Evolutionary conservation across 1,284 basidiomycete genomes (phyloP).

Genomic region (Papiliotrema flavescens): DNA sequence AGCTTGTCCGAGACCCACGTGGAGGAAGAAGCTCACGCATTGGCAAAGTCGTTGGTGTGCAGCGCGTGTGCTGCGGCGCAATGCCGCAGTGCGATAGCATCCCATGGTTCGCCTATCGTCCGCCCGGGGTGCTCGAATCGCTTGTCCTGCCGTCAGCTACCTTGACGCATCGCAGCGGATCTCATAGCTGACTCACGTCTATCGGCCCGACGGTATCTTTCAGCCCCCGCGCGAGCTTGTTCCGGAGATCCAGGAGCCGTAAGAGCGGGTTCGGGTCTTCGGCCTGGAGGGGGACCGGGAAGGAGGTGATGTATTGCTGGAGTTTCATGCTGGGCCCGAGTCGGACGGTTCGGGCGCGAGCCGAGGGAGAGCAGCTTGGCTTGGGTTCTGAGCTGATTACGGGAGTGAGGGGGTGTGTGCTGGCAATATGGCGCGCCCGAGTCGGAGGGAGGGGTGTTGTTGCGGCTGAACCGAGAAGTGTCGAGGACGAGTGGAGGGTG

Average conservation of each 20-base stretch:
- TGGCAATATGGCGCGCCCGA: too few relatives aligned
- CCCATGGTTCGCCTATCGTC: conserved; percentile 40
- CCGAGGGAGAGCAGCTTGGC: too few relatives aligned
- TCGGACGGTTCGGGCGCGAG: too few relatives aligned
- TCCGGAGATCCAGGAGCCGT: conserved; percentile 30
- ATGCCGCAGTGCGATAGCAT: conserved; percentile 41
- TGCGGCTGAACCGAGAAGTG: neutral
- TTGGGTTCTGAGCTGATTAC: too few relatives aligned
- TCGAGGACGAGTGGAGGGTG: neutral
- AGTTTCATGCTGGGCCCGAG: conserved; percentile 34
- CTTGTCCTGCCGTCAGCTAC: conserved; percentile 22
- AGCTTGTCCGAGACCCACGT: neutral
- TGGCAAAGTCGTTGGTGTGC: conserved; percentile 28
- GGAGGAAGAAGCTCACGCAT: conserved; percentile 27
- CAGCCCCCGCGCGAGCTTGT: conserved; percentile 37
- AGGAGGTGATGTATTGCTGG: conserved; percentile 37
- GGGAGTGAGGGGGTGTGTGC: too few relatives aligned
- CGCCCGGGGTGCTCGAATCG: conserved; percentile 35
- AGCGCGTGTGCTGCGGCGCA: conserved; percentile 40
- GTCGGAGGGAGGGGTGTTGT: neutral
- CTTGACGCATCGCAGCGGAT: neutral
- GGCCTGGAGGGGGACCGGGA: conserved; percentile 29
- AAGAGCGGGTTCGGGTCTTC: conserved; percentile 29
- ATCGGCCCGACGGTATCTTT: conserved; percentile 36
- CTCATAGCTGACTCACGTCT: conserved; percentile 26